Base-by-base conservation (phyloP, 441 rosid genomes). In the Caryocar brasiliense region DNA sequence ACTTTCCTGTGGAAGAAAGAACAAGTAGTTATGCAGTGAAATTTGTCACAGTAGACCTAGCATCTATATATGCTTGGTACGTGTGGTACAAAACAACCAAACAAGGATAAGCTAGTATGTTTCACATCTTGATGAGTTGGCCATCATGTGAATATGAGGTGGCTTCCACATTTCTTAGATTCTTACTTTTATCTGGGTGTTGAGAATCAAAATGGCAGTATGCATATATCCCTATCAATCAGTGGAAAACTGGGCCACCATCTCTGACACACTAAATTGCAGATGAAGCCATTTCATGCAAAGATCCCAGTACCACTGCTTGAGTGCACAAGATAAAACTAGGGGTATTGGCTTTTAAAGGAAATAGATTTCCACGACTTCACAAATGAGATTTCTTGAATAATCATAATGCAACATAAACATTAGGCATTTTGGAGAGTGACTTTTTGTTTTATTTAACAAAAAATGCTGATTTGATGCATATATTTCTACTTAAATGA, bases 111-210 rank as follows among this genome's bases (percentile, higher is more conserved):
- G 67, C 27, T 41, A 44, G 42, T 46, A 41, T 26, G 33, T 23
- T 49, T 50, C 47, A 59, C 42, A 60, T 60, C 51, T 47, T 11
- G 56, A 58, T 51, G 63, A 50, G 66, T 37, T 48, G 62, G 52
- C 59, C n/a, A 37, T 21, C 58, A 58, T 44, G 65, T 52, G 62
- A 30, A 48, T 26, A 40, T 38, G 53, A 47, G 59, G 48, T 66
- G 42, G 67, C 30, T 74, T 63, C 64, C 65, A 55, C 51, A 52
- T 40, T 33, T 32, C 34, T 26, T 8, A 2, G 5, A 7, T 44
- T 35, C 17, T 40, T 54, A 47, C 40, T 26, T 14, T 47, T 34
- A n/a, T 56, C 54, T 21, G 32, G 59, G 17, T 17, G 35, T 7
- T 10, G 20, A 51, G 25, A 21, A 27, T 58, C 40, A 42, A 9